Conservation (phyloP, 768 basidiomycete species). For the Suillus bovinus region DNA sequence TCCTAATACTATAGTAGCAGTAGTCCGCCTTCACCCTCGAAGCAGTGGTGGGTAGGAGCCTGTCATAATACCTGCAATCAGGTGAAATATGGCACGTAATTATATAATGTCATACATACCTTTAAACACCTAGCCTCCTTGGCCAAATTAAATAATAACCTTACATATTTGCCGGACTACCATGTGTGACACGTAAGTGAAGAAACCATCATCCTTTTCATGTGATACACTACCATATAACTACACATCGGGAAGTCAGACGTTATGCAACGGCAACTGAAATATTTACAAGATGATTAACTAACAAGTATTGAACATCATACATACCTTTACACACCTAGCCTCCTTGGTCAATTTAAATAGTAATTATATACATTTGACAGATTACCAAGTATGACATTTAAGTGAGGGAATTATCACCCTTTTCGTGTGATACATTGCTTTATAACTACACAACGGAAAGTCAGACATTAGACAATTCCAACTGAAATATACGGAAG, state of each 20-base stretch:
- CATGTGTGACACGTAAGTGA: not conserved
- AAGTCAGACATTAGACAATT: not conserved
- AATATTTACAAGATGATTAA: not conserved
- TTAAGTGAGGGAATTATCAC: not conserved
- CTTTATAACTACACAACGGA: too few relatives aligned
- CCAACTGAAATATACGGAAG: not conserved
- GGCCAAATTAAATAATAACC: not conserved
- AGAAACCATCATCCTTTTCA: not conserved
- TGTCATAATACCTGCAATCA: not conserved
- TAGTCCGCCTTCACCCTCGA: too few relatives aligned
- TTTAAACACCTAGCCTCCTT: constrained; percentile 1
- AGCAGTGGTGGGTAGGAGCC: too few relatives aligned
- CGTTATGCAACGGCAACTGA: not conserved
- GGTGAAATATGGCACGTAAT: not conserved
- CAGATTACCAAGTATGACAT: not conserved
- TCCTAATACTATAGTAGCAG: too few relatives aligned
- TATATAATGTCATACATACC: not conserved
- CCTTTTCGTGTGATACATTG: too few relatives aligned
- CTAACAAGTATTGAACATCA: not conserved
- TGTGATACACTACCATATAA: not conserved
- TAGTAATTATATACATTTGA: not conserved
- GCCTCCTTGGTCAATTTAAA: not conserved
- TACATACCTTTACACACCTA: not conserved
- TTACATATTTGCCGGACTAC: not conserved
- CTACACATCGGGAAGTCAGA: not conserved